Evolutionary conservation across 129 eudicot species (phyloP).

Genomic region (carrot (Daucus carota)): DH1_v3.0 NC_030385.2:35322001-35322500

Average conservation of each 20-base stretch:
- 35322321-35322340: not conserved
- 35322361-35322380: conserved; percentile 47
- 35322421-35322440: conserved; percentile 71
- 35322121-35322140: conserved; percentile 10
- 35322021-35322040: conserved; percentile 63
- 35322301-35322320: not conserved
- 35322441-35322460: too few species aligned
- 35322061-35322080: conserved; percentile 89
- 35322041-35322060: conserved; percentile 92
- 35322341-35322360: not conserved
- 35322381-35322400: conserved; percentile 97
- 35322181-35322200: conserved; percentile 7
- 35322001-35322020: conserved; percentile 1
- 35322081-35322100: conserved; percentile 73
- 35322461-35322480: conserved; percentile 3
- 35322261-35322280: conserved; percentile 19
- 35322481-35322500: conserved; percentile 8
- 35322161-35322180: not conserved
- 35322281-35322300: not conserved
- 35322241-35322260: conserved; percentile 91
- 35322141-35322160: not conserved
- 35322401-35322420: conserved; percentile 90
- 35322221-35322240: conserved; percentile 88
- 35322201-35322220: conserved; percentile 54
- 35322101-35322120: conserved; percentile 86